Conservation (phyloP, 202 grass and related monocot genomes). For the Saccharum hybrid region DNA sequence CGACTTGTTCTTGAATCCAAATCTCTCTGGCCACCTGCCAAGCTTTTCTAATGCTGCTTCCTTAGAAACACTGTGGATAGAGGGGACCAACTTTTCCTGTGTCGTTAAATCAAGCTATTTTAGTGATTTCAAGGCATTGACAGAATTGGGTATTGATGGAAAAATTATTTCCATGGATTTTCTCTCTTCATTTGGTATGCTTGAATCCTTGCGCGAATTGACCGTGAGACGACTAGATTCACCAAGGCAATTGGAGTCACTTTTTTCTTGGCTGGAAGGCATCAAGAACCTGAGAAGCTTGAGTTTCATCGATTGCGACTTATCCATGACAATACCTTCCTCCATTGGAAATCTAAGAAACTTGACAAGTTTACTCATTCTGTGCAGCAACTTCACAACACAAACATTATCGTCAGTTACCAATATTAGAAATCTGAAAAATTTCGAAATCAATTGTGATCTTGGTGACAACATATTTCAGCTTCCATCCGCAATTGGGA, state of each 20-base stretch:
- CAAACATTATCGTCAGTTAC: neutral
- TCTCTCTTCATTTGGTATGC: neutral
- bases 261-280: neutral
- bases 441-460: no score
- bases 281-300: slow-evolving; percentile 3
- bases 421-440: neutral
- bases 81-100: neutral
- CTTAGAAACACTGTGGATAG: slow-evolving; percentile 33
- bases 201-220: slow-evolving; percentile 18
- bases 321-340: neutral
- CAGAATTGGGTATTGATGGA: neutral
- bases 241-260: neutral
- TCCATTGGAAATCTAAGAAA: neutral
- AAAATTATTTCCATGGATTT: neutral
- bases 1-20: slow-evolving; percentile 3
- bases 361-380: neutral
- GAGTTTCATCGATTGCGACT: neutral
- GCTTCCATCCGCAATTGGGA: neutral
- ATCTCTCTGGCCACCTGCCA: slow-evolving; percentile 36
- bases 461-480: no score
- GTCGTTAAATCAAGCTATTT: neutral
- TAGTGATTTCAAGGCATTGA: neutral
- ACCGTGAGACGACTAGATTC: neutral
- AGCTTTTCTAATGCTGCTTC: neutral
- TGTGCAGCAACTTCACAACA: accelerated